Evolutionary conservation across 2,329 filamentous ascomycete genomes (phyloP), one percentile per base, ranked within the genome.

Genomic region (Aureobasidium zeae): DNA sequence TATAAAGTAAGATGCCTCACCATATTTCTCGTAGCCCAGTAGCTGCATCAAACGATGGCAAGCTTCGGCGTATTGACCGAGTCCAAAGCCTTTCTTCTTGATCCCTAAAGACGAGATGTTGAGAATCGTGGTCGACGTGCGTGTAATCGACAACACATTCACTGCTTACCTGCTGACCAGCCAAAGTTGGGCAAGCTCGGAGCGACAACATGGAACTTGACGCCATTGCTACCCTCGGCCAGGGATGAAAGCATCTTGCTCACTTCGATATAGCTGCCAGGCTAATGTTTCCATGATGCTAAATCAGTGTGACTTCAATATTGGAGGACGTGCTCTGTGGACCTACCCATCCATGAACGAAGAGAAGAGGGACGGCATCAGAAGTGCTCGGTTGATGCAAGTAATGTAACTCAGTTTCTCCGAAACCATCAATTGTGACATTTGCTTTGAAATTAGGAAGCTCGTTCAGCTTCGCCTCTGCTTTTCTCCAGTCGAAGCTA

Each of bases 201-300:
- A 0, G 66, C 73, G 0, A 77, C 64, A 22, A 76, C 57, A 50
- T 74, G 62, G 53, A 77, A 76, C 2, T 66, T 62, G 0, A 73
- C 70, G 4, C 58, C 54, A 7, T 61, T 60, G 4, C 57, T 52
- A 11, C 54, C 55, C 11, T 55, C 49, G 5, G 62, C 59, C 8
- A 77, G 58, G 2, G 69, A 51, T 1, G 62, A 58, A 0, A 86
- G 63, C 33, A 85, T 63, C 54, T 81, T 83, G 15, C 64, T 61
- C 2, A 76, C 77, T 60, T 86, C 81, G 34, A 81, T 56, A 55
- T 83, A 84, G 50, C 73, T 79, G 1, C 82, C 81, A 0, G 82
- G 82, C 75, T 45, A 11, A 10, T 3, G 12, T 22, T 12, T n/a
- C n/a, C n/a, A n/a, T n/a, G n/a, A n/a, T n/a, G 15, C 12, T 30